Base-by-base conservation (phyloP, 2,329 filamentous ascomycete species). In the Alternaria infectoria region DNA sequence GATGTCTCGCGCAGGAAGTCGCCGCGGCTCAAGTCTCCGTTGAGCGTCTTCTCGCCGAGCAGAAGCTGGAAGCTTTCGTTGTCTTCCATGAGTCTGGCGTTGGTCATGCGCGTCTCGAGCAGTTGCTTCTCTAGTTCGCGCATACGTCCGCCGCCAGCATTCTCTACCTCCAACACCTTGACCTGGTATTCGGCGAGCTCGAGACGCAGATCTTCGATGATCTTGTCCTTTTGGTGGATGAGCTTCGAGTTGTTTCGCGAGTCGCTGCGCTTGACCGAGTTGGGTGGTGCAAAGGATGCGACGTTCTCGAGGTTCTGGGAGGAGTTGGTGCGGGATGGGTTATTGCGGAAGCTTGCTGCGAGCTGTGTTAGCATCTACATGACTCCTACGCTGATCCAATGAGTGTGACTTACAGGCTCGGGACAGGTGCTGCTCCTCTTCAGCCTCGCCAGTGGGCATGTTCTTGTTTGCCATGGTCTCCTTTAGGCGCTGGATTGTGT, bases 51-150 rank as follows among this genome's bases (percentile, higher is more conserved):
- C 80, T 98, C 94, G 76, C 93, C 93, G 23, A 99, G 88, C 17
- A 99, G 88, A 40, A 98, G 87, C 81, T 98, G 95, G 81, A 97
- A 99, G 81, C 93, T 97, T 81, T 99, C 96, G 75, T 98, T 98
- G 81, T 99, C 96, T 82, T 99, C 96, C 92, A 97, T 96, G 67
- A 99, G 85, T 49, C 94, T 89, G 61, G 96, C 96, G 77, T 98
- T 99, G 70, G 93, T 91, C 91, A 98, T 96, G 74, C 94, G 93
- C 43, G 93, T 91, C 77, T 98, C 95, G 81, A 97, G 89, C 56
- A 98, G 87, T 68, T 92, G 88, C 72, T 91, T 91, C 82, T 98
- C 94, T n/a, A 98, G 87, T 80, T 97, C 93, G 69, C 93, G 91
- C 75, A 97, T 84, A 26, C 92, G 90, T 49, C 93, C 93, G 57